Evolutionary conservation across 768 basidiomycete species (phyloP), one percentile per base, ranked within the genome.

Genomic region (Russula emetica): DNA sequence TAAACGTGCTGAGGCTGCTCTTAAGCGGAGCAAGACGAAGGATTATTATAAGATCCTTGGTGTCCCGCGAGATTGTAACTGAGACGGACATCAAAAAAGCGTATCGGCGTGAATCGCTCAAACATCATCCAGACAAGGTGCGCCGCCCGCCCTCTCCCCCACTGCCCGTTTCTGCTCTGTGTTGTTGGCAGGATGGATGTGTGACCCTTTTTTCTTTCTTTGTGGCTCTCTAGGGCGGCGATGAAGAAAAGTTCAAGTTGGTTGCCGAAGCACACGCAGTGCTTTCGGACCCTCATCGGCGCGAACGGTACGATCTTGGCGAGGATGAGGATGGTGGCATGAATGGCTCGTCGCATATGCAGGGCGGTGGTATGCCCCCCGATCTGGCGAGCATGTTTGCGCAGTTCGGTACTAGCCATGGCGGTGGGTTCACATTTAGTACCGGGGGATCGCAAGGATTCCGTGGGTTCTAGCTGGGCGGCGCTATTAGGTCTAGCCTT

Each of bases 161-260:
- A 38, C 38, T 34, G 10, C 38, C 38, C 38, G 14, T 40, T 40
- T 40, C 14, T 38, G 38, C n/a, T n/a, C n/a, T 38, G 0, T 38
- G 38, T 14, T 5, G 5, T 18, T 6, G 5, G 36, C 16, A 16
- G 5, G 13, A 38, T 16, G 38, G 38, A 2, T n/a, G 0, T 16
- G 38, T 38, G 38, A 14, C 38, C 5, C 28, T 24, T 52, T 34
- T 32, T 52, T 30, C 7, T 32, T 34, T 30, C n/a, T 9, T n/a
- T 34, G 3, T 34, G 10, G 1, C 6, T 32, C 6, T 32, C 9
- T 24, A 92, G 86, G 94, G 95, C 30, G 95, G 95, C 32, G 92
- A 94, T 72, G 94, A 96, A 70, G 96, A 97, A 72, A 90, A 92
- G 69, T 98, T 98, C 83, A 97, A 98, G 75, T 81, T 93, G 24